Evolutionary conservation across 2,329 filamentous ascomycete species (phyloP).

Genomic region (Ustilaginoidea virens): DNA sequence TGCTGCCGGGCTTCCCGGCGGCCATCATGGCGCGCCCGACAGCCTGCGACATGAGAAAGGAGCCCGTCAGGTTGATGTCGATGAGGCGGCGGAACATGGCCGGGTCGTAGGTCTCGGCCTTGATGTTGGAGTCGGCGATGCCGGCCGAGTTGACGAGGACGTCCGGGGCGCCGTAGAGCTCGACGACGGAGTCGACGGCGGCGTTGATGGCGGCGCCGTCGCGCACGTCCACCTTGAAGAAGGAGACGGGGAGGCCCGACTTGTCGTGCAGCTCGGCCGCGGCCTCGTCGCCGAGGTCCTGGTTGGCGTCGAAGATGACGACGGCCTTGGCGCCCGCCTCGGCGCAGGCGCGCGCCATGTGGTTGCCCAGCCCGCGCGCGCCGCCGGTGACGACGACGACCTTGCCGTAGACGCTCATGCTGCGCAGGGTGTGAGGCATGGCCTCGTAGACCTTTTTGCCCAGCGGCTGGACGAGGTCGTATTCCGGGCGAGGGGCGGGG

Average conservation of each 20-base stretch:
- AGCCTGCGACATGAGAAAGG: constrained; percentile 63
- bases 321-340: constrained; percentile 62
- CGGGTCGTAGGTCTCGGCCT: constrained; percentile 61
- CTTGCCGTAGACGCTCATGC: constrained; percentile 55
- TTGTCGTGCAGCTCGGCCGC: constrained; percentile 55
- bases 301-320: constrained; percentile 63
- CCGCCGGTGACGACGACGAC: constrained; percentile 60
- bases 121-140: constrained; percentile 73
- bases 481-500: constrained; percentile 22
- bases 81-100: constrained; percentile 66
- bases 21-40: constrained; percentile 59
- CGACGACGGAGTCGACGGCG: constrained; percentile 49
- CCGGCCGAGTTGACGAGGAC: constrained; percentile 64
- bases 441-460: constrained; percentile 35
- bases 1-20: constrained; percentile 53
- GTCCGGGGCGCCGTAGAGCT: constrained; percentile 53
- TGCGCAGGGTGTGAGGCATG: constrained; percentile 50
- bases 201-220: constrained; percentile 54
- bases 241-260: constrained; percentile 57
- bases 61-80: constrained; percentile 70
- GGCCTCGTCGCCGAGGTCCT: constrained; percentile 55
- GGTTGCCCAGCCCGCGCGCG: constrained; percentile 61
- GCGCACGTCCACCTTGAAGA: constrained; percentile 68
- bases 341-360: constrained; percentile 63
- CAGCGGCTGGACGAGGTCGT: constrained; percentile 35